Conservation (phyloP, 495 filamentous ascomycete species). For the Penicillium angulare region DNA sequence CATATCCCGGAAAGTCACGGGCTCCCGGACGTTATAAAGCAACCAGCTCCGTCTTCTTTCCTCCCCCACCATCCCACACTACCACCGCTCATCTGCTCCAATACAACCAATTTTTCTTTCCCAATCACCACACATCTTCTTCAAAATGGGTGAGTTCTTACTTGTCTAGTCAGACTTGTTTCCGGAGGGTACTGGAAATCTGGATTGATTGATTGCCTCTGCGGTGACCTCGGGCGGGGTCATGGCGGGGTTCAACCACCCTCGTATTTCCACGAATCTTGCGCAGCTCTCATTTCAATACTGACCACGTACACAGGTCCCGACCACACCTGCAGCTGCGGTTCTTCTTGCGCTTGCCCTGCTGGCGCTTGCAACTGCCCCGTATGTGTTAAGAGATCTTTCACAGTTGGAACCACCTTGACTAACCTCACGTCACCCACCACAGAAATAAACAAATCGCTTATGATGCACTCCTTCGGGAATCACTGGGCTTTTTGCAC, state of each 20-base stretch:
- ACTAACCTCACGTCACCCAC: slow-evolving; percentile 16
- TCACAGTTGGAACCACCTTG: not conserved
- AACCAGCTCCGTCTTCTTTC: slow-evolving; percentile 1
- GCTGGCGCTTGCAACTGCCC: slow-evolving; percentile 47
- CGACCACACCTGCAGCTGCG: slow-evolving; percentile 46
- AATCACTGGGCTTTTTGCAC: too few species aligned
- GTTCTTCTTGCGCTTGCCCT: slow-evolving; percentile 47
- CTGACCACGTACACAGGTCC: slow-evolving; percentile 29
- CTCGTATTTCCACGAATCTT: slow-evolving; percentile 8
- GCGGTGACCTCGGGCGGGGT: slow-evolving; percentile 26
- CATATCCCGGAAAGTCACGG: slow-evolving; percentile 23
- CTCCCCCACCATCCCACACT: slow-evolving; percentile 4
- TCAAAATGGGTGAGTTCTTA: slow-evolving; percentile 27
- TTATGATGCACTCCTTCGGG: too few species aligned
- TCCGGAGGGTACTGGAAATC: not conserved
- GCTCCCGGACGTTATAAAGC: slow-evolving; percentile 18
- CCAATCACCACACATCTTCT: not conserved
- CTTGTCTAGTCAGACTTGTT: not conserved
- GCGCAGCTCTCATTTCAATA: slow-evolving; percentile 1
- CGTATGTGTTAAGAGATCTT: slow-evolving; percentile 22
- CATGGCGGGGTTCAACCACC: slow-evolving; percentile 20
- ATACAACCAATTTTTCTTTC: not conserved
- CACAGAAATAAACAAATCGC: slow-evolving; percentile 29
- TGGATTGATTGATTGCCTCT: not conserved
- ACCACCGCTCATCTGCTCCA: not conserved